Conservation (phyloP, 108 stramenopile species). For the Nitzschia putrida region DNA sequence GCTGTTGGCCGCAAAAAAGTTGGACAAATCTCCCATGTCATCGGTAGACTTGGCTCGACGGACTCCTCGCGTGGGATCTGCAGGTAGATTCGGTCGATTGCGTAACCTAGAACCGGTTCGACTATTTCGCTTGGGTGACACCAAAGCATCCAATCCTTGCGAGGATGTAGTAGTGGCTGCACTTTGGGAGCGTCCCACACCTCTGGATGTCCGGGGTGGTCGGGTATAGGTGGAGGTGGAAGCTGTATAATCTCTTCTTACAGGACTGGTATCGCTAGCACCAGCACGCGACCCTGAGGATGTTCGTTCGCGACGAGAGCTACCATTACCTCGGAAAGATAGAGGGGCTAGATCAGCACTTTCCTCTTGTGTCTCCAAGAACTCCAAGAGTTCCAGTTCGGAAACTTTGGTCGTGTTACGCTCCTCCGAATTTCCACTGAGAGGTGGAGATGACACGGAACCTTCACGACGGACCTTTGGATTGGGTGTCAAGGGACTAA, state of each 20-base stretch:
- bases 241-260: not conserved
- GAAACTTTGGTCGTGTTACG: not conserved
- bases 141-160: not conserved
- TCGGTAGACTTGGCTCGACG: slow-evolving; percentile 18
- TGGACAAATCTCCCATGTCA: slow-evolving; percentile 19
- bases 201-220: slow-evolving; percentile 5
- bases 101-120: not conserved
- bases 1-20: not conserved
- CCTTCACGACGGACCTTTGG: no score
- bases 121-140: not conserved
- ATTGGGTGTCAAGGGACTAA: no score
- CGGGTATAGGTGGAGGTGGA: not conserved
- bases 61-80: slow-evolving; percentile 2
- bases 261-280: not conserved
- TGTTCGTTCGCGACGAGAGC: slow-evolving; percentile 1
- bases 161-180: not conserved
- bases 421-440: not conserved
- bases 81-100: not conserved
- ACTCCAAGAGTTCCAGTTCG: slow-evolving; percentile 14
- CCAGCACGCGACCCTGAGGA: not conserved
- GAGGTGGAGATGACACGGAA: not conserved
- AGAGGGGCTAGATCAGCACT: not conserved
- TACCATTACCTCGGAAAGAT: not conserved
- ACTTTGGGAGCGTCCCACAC: slow-evolving; percentile 16
- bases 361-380: not conserved